Base-by-base conservation (phyloP, 768 basidiomycete genomes). In the Rhodosporidiobolus sp. region DNA sequence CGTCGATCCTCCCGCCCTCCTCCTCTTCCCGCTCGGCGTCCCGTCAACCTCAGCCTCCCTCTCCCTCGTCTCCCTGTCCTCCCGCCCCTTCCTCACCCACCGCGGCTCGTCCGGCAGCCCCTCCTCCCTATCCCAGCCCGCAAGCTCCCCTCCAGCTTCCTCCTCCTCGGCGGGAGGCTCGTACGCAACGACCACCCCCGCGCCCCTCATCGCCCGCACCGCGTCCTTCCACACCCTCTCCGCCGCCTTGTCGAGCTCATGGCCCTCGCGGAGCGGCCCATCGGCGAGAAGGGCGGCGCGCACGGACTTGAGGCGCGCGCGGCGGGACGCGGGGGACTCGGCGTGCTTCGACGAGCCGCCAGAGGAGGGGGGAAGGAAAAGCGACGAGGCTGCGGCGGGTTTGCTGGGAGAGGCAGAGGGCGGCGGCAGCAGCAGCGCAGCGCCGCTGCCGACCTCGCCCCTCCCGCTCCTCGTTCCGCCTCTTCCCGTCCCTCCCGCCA, bases 171-270 rank as follows among this genome's bases (percentile, higher is more conserved):
- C 54, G 24, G 32, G 28, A 30, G 22, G 14, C 17, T 35, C 65
- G 2, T 14, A 46, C 45, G 67, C 64, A 53, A 72, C 71, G 14
- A 67, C 28, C 50, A 48, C 53, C 11, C 71, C 71, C 3, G 55
- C 48, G 43, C 16, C 43, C 6, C 62, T 26, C 71, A 67, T 59
- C 8, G 17, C 26, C 32, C 71, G 28, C 7, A 72, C 24, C 63
- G 66, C 71, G 8, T 64, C 65, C 9, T 58, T 43, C 71, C 71
- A 72, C 6, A 58, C 57, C 43, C 28, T 32, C 26, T 28, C 52
- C 20, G 60, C 46, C 45, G n/a, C 66, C n/a, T 50, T 38, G 2
- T 67, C 62, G 19, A 72, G 56, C 28, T 48, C 54, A 20, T 17
- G 53, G 20, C 50, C 71, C 4, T 8, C 4, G 38, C 38, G 38